Percentiles rank a stretch among this genome's conserved stretches.
Conservation (phyloP, 2,329 filamentous ascomycete genomes). For the Alternaria conjuncta region DNA sequence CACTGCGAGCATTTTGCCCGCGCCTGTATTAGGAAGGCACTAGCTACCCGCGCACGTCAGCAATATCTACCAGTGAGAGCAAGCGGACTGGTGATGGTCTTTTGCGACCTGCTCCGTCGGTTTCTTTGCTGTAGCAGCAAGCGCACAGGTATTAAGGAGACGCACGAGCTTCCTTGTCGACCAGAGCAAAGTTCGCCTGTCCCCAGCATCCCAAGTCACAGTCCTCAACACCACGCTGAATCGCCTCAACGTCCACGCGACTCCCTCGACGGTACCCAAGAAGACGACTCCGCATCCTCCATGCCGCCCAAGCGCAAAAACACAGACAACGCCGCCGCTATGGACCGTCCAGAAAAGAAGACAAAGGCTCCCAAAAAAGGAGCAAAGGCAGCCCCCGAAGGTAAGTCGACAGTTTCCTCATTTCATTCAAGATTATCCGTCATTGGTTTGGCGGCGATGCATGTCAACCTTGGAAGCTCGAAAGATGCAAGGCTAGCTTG, state of each 20-base stretch:
- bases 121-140: slow-evolving; percentile 12
- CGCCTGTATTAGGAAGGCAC: background rate
- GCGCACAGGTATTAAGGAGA: slow-evolving; percentile 11
- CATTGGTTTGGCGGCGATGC: background rate
- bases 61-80: slow-evolving; percentile 1
- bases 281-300: background rate
- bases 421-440: background rate
- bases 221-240: background rate
- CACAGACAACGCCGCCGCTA: background rate
- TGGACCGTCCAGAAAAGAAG: slow-evolving; percentile 7
- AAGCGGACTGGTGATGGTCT: slow-evolving; percentile 9
- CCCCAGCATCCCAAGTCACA: background rate
- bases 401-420: background rate
- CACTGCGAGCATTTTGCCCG: background rate
- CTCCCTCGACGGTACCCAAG: background rate
- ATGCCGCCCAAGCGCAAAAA: slow-evolving; percentile 22
- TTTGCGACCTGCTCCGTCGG: background rate
- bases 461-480: background rate
- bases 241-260: background rate
- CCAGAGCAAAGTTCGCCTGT: background rate
- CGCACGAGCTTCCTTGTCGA: slow-evolving; percentile 10
- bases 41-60: background rate
- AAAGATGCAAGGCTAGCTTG: slow-evolving; percentile 2
- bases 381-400: background rate
- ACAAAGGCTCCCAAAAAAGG: slow-evolving; percentile 3